Evolutionary conservation across 805 yeast species (phyloP).

Genomic region (Ogataea dorogensis): DNA sequence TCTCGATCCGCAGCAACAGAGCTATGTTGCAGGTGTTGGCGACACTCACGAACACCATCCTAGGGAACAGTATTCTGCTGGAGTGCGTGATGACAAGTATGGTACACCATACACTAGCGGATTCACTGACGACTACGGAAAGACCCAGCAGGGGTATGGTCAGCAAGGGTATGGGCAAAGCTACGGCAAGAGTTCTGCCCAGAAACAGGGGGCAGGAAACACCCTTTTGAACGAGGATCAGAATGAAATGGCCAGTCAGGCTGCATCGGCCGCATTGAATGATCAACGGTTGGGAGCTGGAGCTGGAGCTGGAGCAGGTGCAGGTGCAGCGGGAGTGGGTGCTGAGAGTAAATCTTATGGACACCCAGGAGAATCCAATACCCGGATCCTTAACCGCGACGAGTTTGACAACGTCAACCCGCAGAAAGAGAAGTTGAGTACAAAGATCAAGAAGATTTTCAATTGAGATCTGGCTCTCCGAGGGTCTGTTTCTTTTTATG

Average conservation of each 20-base stretch:
- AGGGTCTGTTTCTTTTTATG: background rate
- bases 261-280: conserved; percentile 19
- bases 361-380: conserved; percentile 9
- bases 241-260: conserved; percentile 20
- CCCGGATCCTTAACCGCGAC: conserved; percentile 11
- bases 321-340: conserved; percentile 9
- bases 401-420: conserved; percentile 10
- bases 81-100: conserved; percentile 8
- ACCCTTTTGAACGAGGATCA: conserved; percentile 17
- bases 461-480: conserved; percentile 2
- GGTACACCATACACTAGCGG: conserved; percentile 8
- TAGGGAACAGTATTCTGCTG: conserved; percentile 4
- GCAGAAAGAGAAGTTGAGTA: conserved; percentile 18
- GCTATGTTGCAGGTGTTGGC: conserved; percentile 12
- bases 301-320: conserved; percentile 4
- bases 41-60: conserved; percentile 7
- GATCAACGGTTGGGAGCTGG: conserved; percentile 10
- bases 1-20: background rate
- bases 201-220: conserved; percentile 9
- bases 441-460: conserved; percentile 21
- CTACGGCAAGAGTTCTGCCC: background rate
- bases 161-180: background rate
- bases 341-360: conserved; percentile 1
- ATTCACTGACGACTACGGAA: conserved; percentile 3
- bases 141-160: conserved; percentile 1